Evolutionary conservation across 2,329 filamentous ascomycete genomes (phyloP), one percentile per base, ranked within the genome.

Genomic region (Aspergillus puulaauensis): DNA sequence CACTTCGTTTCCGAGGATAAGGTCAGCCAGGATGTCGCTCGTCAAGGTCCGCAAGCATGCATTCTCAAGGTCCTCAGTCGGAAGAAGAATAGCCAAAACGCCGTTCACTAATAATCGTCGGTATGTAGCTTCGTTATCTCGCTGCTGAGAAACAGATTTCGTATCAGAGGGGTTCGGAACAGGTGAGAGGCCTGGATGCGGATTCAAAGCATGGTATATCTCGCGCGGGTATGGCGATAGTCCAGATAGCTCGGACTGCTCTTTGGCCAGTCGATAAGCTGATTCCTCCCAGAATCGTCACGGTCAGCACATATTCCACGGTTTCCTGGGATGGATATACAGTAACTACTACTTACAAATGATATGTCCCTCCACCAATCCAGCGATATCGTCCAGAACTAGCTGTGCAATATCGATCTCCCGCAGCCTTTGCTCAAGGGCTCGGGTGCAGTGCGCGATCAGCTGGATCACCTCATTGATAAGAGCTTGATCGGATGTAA

Each of bases 21-120:
- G 86, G 75, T 97, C 92, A 6, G 92, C 90, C 61, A 98, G 82
- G 63, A 98, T 90, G 75, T 97, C 91, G 54, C 87, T 86, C 61
- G 97, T 89, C 61, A 99, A 80, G 37, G 90, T 84, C 56, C 90
- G 89, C 67, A 98, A 80, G 72, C 91, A 96, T 54, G 86, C 86
- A 72, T 96, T 98, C 68, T 93, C 87, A 40, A 98, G 80, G 72
- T 98, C 93, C 69, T 98, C 93, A 15, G 92, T 95, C 9, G 95
- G 95, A 19, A 99, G 82, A 15, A 99, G 83, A 52, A 96, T 82
- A 23, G 91, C 88, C 61, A 99, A 79, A 39, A 92, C 82, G 31
- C 89, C 90, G 69, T 93, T 87, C 15, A 93, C 88, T n/a, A 98
- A 81, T 56, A 98, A 80, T 70, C 96, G 91, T 66, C 93, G 89